Evolutionary conservation across 192 early-diverging fungal genomes (phyloP), one percentile per base, ranked within the genome.

Genomic region (Coemansia reversa): DNA sequence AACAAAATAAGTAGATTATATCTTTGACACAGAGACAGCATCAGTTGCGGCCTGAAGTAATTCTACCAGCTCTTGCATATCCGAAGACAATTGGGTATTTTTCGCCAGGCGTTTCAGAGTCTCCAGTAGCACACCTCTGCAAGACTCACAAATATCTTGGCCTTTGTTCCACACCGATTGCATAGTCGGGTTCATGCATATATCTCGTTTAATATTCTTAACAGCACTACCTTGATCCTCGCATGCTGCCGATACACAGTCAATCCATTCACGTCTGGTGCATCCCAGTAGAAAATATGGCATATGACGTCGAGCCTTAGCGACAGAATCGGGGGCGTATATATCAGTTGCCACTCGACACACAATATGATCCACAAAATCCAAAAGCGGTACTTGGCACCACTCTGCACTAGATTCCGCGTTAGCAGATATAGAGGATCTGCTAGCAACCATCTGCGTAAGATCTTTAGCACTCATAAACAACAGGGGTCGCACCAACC

Each of bases 401-500:
- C 57, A 57, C 14, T 1, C 42, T 4, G 29, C 42, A 5, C 29
- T 5, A 7, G 30, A 32, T 32, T 32, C 30, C 30, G 3, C 7
- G 7, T 3, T 7, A 32, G 30, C 30, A 32, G 18, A 1, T 53
- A n/a, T 4, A 25, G n/a, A 7, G 14, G 0, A 42, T 20, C 9
- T 39, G 7, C 23, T 45, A 12, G 6, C 32, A 3, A 68, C 11
- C 0, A 33, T 19, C 4, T 9, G n/a, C n/a, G 48, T 20, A 27
- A 76, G 58, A 42, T 76, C 60, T 0, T 3, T 23, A 1, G 42
- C 14, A 14, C 54, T 56, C 51, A 66, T 64, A 65, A 76, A 76
- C 61, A 76, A 27, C 42, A 76, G 62, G 33, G 74, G 74, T 0
- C 74, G 68, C 27, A 76, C 48, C 39, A 70, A 16, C 4, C 74